Percentiles rank a stretch among this genome's conserved stretches.
These are phyloP conservation scores for Rhypophila decipiens DNA, from an alignment of 495 filamentous ascomycete species.

Conservation along the genomic window DNA sequence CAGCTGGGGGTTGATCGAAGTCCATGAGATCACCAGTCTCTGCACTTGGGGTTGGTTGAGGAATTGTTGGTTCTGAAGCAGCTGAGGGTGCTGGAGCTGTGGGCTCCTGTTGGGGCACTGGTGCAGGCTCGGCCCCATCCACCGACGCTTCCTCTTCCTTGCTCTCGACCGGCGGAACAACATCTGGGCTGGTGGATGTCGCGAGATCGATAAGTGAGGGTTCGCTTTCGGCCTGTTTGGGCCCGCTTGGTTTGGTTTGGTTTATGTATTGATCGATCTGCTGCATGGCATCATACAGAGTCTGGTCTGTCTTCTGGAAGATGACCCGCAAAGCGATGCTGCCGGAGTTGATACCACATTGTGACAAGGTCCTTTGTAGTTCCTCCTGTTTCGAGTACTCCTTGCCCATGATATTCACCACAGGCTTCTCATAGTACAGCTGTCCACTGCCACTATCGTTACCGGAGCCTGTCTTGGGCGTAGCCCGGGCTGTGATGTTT, in stretches of 20 bases:
- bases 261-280: constrained; percentile 71
- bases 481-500: constrained; percentile 76
- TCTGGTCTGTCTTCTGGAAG: constrained; percentile 68
- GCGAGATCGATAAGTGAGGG: background rate
- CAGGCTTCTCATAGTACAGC: constrained; percentile 78
- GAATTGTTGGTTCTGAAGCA: constrained; percentile 6
- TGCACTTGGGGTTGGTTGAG: constrained; percentile 1
- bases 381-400: constrained; percentile 71
- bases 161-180: background rate
- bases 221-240: constrained; percentile 1
- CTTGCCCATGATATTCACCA: constrained; percentile 72
- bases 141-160: background rate
- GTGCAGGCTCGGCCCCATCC: background rate
- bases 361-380: constrained; percentile 79
- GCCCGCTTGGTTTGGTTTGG: constrained; percentile 26
- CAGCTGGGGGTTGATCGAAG: constrained; percentile 9
- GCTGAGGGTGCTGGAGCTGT: background rate
- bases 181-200: constrained; percentile 10
- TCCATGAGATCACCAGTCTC: constrained; percentile 15
- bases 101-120: no score
- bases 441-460: constrained; percentile 58
- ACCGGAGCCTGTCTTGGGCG: constrained; percentile 50
- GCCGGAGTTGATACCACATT: constrained; percentile 79
- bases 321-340: constrained; percentile 68
- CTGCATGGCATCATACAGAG: constrained; percentile 76